These are phyloP conservation scores for Mercurialis annua DNA, from an alignment of 345 rosid species.

Conservation along the genomic window DNA sequence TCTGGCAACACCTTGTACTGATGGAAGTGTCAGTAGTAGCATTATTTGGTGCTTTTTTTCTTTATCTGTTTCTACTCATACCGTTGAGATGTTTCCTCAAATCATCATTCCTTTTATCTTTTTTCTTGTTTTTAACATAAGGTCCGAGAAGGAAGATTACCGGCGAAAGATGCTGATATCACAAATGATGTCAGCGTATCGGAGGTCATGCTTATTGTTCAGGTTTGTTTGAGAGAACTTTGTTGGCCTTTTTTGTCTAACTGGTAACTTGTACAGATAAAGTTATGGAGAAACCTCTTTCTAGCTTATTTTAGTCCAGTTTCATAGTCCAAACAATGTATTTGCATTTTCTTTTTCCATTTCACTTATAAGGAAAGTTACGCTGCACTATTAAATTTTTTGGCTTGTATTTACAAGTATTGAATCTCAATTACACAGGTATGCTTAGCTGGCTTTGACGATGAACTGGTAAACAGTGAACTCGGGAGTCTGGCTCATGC, in stretches of 20 bases:
- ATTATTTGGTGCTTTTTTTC: neutral
- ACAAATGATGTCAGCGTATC: slow-evolving; percentile 49
- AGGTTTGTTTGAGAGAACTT: slow-evolving; percentile 48
- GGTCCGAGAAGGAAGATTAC: slow-evolving; percentile 95
- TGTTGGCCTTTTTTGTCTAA: neutral
- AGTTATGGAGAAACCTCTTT: neutral
- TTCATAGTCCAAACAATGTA: neutral
- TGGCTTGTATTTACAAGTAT: slow-evolving; percentile 2
- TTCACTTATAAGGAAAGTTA: neutral
- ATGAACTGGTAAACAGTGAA: slow-evolving; percentile 50
- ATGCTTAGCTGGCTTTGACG: slow-evolving; percentile 45
- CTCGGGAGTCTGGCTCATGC: slow-evolving; percentile 62
- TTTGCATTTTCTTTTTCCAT: slow-evolving; percentile 11
- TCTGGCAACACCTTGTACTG: neutral
- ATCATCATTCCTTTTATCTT: neutral
- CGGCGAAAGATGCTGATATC: slow-evolving; percentile 34
- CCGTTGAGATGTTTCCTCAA: neutral
- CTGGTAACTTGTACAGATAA: neutral
- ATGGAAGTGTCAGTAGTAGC: neutral
- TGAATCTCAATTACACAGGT: slow-evolving; percentile 41
- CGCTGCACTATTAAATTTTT: neutral
- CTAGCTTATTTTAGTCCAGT: slow-evolving; percentile 1
- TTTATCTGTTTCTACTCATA: neutral
- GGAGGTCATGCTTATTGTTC: slow-evolving; percentile 93
- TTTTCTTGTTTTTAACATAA: slow-evolving; percentile 19